A percentile compares a stretch with the other conserved stretches of the same genome.
Evolutionary conservation across 2,329 filamentous ascomycete genomes (phyloP).

Genomic region (Paracorniculantispora psalliotae): DNA sequence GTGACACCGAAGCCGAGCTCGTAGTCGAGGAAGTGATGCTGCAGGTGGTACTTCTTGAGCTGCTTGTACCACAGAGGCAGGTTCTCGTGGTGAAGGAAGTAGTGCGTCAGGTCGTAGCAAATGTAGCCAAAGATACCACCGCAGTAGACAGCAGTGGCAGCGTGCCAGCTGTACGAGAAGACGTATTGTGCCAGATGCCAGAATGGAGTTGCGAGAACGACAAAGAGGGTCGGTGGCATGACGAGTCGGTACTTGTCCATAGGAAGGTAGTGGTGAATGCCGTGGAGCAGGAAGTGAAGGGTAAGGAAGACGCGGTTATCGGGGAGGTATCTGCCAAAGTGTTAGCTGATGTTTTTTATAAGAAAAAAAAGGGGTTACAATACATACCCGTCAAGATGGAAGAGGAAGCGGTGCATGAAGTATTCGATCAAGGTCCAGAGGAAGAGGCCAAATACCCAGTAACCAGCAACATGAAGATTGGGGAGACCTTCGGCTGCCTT

Average conservation of each 20-base stretch:
- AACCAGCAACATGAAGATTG: constrained; percentile 44
- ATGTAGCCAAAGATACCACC: constrained; percentile 94
- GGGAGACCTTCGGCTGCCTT: constrained; percentile 59
- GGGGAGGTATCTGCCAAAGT: constrained; percentile 64
- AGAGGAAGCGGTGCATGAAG: constrained; percentile 79
- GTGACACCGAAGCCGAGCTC: constrained; percentile 97
- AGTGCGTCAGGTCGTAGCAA: constrained; percentile 95
- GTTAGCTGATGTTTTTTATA: constrained; percentile 23
- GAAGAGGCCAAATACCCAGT: constrained; percentile 65
- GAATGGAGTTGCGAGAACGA: constrained; percentile 79
- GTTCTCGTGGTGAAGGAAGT: constrained; percentile 95
- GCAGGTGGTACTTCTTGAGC: constrained; percentile 95
- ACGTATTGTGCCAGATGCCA: constrained; percentile 83
- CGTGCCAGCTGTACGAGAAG: constrained; percentile 81
- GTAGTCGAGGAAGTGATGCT: constrained; percentile 97
- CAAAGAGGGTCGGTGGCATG: constrained; percentile 89
- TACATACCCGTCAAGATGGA: constrained; percentile 86
- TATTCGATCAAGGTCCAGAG: constrained; percentile 94
- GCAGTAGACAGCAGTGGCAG: constrained; percentile 72
- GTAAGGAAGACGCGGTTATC: constrained; percentile 87
- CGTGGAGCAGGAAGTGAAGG: constrained; percentile 87
- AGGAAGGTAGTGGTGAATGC: constrained; percentile 97
- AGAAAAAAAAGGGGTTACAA: neutral
- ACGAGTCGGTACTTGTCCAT: constrained; percentile 98
- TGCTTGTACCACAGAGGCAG: constrained; percentile 84